These are phyloP conservation scores for Aspergillus fumigatiaffinis DNA, from an alignment of 2,329 filamentous ascomycete genomes.

Conservation along the genomic window DNA sequence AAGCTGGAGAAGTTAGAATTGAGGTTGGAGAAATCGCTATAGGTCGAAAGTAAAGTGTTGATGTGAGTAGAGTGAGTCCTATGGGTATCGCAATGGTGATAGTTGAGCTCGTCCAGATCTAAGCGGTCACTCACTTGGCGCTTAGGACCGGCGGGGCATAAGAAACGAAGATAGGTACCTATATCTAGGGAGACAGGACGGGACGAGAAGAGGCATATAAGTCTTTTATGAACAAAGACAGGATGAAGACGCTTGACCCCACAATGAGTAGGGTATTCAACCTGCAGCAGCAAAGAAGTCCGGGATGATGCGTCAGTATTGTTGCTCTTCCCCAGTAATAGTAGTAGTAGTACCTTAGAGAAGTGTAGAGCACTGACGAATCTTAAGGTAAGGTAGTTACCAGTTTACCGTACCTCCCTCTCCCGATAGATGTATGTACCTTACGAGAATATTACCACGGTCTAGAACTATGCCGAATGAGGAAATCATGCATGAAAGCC, in stretches of 20 bases:
- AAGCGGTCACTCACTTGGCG: conserved; percentile 28
- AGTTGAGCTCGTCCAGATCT: conserved; percentile 17
- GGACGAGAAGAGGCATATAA: background rate
- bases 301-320: conserved; percentile 10
- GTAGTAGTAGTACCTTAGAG: background rate
- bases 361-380: background rate
- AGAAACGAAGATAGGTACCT: conserved; percentile 5
- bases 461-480: background rate
- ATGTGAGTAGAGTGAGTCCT: conserved; percentile 1
- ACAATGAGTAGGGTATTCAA: conserved; percentile 12
- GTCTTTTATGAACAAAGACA: conserved; percentile 3
- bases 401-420: background rate
- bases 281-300: conserved; percentile 6
- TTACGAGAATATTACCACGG: background rate
- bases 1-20: background rate
- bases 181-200: conserved; percentile 5
- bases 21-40: conserved; percentile 10
- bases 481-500: background rate
- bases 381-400: background rate
- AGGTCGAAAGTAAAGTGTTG: background rate
- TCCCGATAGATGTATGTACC: background rate
- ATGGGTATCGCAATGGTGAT: conserved; percentile 6
- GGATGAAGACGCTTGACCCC: conserved; percentile 8
- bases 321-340: conserved; percentile 5
- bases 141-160: conserved; percentile 38